Conservation (phyloP, 805 yeast species). For the Kregervanrija delftensis region DNA sequence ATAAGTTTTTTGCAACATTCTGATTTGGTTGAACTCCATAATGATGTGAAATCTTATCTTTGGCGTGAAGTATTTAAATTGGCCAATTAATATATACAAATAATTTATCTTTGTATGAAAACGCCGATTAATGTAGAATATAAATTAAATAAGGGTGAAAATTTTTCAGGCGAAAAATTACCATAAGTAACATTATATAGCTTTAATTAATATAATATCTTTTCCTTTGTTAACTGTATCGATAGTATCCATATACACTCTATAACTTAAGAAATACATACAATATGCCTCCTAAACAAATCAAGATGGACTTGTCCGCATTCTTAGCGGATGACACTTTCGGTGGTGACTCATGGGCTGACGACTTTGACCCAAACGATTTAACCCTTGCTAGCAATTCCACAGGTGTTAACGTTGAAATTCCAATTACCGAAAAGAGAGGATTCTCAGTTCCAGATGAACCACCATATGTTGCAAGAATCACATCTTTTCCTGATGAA, state of each 20-base stretch:
- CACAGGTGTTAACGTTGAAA: slow-evolving; percentile 6
- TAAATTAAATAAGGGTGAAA: no score
- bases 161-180: no score
- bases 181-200: no score
- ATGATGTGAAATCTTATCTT: no score
- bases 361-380: slow-evolving; percentile 55
- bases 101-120: no score
- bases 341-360: slow-evolving; percentile 81
- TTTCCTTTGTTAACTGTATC: no score
- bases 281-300: slow-evolving; percentile 56
- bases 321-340: slow-evolving; percentile 72
- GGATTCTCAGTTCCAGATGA: slow-evolving; percentile 66
- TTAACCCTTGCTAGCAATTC: slow-evolving; percentile 5
- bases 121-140: no score
- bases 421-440: not conserved
- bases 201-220: no score
- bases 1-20: no score
- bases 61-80: no score
- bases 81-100: no score
- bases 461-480: slow-evolving; percentile 89
- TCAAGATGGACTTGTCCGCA: slow-evolving; percentile 81
- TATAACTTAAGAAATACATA: not conserved
- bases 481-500: slow-evolving; percentile 81
- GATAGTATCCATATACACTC: not conserved
- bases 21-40: no score